Base-by-base conservation (phyloP, 805 yeast genomes). In the Spencermartinsiella europaea region DNA sequence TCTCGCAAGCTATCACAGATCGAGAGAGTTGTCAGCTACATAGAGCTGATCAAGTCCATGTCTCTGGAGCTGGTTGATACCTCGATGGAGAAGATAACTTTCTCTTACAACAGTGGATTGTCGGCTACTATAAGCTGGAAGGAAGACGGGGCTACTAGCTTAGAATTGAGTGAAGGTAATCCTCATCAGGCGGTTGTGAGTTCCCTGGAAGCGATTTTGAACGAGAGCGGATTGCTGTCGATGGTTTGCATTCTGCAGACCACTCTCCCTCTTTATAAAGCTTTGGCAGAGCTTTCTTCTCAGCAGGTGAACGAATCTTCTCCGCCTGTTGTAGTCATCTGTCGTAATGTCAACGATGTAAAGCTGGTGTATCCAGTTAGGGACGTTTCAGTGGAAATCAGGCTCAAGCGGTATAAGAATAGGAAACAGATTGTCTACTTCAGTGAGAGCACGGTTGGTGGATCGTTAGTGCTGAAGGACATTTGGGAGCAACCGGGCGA, bases 21-120 rank as follows among this genome's bases (percentile, higher is more conserved):
- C 19, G 63, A 62, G 41, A 55, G 62, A 10, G 57, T 64, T 27
- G 62, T 64, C 16, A 53, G 55, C 50, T 62, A 58, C 45, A 49
- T 61, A 34, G 54, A 54, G 28, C 56, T 60, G 22, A 45, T 65
- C 39, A 57, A 58, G 49, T 45, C 57, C n/a, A 47, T 51, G 44
- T 36, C 47, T 2, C 49, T 64, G 21, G 59, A 57, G 14, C 53
- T 64, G 21, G 45, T 42, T 12, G 57, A 58, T 17, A 62, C 64
- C 2, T 56, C 65, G 20, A 56, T 64, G 56, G 51, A 50, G 20
- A 44, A 52, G 25, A 52, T 63, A 27, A 46, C 51, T n/a, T 64
- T 64, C 47, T 48, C 43, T n/a, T 61, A 64, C 35, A 64, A 46
- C 17, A 39, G 31, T 20, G 59, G 36, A 16, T 21, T 25, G 28